Base-by-base conservation (phyloP, 2,329 filamentous ascomycete genomes). In the Ascochyta lentis region DNA sequence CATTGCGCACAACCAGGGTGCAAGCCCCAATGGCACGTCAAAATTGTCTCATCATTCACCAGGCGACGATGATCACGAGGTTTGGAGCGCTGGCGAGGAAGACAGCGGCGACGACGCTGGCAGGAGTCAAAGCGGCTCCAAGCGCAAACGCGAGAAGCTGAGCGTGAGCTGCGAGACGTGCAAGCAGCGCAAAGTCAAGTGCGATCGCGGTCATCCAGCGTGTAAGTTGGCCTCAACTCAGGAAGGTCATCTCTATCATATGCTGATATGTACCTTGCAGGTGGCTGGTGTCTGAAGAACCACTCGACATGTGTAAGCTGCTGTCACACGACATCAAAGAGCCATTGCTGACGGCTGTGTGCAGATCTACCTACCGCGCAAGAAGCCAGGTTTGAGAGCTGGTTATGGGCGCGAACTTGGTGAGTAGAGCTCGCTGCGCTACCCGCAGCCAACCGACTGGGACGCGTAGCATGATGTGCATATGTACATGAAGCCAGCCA, bases 141-240 rank as follows among this genome's bases (percentile, higher is more conserved):
- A 83, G 70, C 79, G 81, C 58, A 81, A 81, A 70, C 74, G 82
- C 39, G 54, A 57, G 49, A 57, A 57, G 40, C 76, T 83, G 70
- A 79, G 77, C 45, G 83, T 84, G 31, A 83, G 80, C 66, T 85
- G 90, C 70, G 90, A 93, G 77, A 82, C 90, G 45, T 55, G 90
- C 79, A 92, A 93, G 76, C 87, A 90, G 74, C 81, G 90, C 78
- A 94, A 93, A 81, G 89, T 91, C 48, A 77, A 77, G 77, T 78
- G 74, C 75, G 89, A 93, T 75, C 85, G 90, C 33, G 87, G 86
- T 5, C 88, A 91, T 66, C 90, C 90, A 1, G 85, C 86, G n/a
- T 90, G 88, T 74, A 46, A 55, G 58, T 59, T 23, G 27, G 16
- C 26, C 19, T 13, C 16, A 6, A 23, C 16, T 23, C 19, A 15